Percentiles rank a stretch among this genome's conserved stretches.
Evolutionary conservation across 2,329 filamentous ascomycete species (phyloP).

Genomic region (Aspergillus sp.): DNA sequence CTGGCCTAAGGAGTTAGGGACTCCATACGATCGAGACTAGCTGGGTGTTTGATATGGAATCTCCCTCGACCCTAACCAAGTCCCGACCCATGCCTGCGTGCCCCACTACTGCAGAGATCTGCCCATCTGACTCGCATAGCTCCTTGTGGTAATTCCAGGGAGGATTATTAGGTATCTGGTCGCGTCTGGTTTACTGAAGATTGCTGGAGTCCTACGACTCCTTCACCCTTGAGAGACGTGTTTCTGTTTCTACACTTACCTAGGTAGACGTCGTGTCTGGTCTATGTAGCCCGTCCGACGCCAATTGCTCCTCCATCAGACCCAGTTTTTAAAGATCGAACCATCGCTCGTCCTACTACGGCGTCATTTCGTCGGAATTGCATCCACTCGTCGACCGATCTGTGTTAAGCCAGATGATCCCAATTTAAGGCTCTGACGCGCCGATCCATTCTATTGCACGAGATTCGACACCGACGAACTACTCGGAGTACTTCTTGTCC

Average conservation of each 20-base stretch:
- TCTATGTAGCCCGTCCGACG: neutral
- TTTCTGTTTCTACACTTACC: neutral
- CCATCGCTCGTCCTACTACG: conserved; percentile 1
- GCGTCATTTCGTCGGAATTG: neutral
- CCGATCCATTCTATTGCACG: conserved; percentile 7
- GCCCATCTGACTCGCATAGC: conserved; percentile 7
- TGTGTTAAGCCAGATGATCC: conserved; percentile 7
- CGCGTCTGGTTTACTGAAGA: neutral
- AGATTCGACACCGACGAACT: neutral
- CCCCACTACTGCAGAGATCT: conserved; percentile 7
- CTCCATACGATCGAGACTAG: too few relatives aligned
- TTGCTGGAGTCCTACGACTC: neutral
- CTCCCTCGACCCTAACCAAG: neutral
- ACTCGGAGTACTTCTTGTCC: too few relatives aligned
- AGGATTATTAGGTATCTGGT: neutral
- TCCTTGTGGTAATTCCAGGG: neutral
- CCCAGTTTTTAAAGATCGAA: conserved; percentile 6
- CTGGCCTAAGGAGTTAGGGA: too few relatives aligned
- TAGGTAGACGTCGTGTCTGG: neutral
- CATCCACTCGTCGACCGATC: conserved; percentile 7
- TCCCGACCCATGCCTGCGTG: neutral
- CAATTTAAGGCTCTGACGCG: conserved; percentile 10
- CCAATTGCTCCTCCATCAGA: neutral
- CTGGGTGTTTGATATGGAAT: too few relatives aligned
- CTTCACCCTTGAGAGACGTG: neutral